Conservation (phyloP, 371 early-diverging fungal species). For the Chytridiales sp. region DNA sequence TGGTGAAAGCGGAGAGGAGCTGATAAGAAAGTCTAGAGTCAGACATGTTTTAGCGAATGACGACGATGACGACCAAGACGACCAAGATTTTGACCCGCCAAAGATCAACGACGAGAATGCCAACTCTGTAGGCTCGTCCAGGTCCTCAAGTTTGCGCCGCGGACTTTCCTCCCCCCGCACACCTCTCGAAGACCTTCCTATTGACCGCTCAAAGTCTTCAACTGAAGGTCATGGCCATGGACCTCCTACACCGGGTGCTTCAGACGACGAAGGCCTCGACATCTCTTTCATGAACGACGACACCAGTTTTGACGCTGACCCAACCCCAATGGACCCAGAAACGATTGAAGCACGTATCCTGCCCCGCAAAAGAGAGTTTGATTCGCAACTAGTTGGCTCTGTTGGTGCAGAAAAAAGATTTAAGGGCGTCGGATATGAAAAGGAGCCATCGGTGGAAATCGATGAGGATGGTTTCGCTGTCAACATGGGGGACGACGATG, state of each 20-base stretch:
- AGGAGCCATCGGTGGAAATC: background rate
- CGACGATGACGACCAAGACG: background rate
- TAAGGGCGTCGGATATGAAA: background rate
- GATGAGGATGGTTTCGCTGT: conserved; percentile 19
- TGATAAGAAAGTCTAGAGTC: background rate
- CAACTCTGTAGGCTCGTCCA: background rate
- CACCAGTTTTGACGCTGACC: no score
- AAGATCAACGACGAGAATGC: conserved; percentile 1
- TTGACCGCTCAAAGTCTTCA: background rate
- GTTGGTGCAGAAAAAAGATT: background rate
- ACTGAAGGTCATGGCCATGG: background rate
- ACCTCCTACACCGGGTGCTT: background rate
- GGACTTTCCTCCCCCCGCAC: background rate
- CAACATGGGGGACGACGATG: background rate
- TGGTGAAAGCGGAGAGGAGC: background rate
- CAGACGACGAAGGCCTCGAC: background rate
- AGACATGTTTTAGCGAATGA: background rate
- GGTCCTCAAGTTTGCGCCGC: background rate
- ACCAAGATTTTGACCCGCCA: background rate
- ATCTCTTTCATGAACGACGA: background rate
- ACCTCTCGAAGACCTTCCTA: background rate
- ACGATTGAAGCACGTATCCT: background rate
- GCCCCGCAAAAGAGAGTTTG: background rate
- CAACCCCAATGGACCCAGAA: background rate
- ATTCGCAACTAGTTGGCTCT: background rate